phyloP scores from a whole-genome alignment of 306 rosid genomes.

The Ceratonia siliqua region DNA sequence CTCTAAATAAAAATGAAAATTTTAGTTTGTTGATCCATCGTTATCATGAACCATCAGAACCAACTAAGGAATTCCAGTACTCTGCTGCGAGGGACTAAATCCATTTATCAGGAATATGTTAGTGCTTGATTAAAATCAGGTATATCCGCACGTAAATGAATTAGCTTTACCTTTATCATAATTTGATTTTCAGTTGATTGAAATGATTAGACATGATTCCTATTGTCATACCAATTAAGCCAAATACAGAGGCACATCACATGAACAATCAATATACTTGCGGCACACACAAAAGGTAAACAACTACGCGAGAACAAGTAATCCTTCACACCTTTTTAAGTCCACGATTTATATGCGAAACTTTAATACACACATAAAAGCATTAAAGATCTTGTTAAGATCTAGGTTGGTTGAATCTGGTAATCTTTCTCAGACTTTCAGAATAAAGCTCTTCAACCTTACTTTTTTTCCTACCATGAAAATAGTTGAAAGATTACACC shows the following conservation, averaged over 20 bases:
- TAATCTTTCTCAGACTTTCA: not conserved
- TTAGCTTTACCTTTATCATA: not conserved
- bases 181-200: not conserved
- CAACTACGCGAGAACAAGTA: slow-evolving; percentile 24
- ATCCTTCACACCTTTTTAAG: not conserved
- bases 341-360: not conserved
- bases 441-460: not conserved
- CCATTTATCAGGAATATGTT: slow-evolving; percentile 6
- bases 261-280: slow-evolving; percentile 13
- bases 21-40: too few species aligned
- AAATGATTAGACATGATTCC: slow-evolving; percentile 48
- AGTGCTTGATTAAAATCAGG: not conserved
- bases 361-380: slow-evolving; percentile 13
- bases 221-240: slow-evolving; percentile 33
- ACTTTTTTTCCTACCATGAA: not conserved
- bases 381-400: slow-evolving; percentile 1
- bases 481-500: not conserved
- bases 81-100: not conserved
- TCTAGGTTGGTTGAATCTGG: not conserved
- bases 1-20: too few species aligned
- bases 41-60: too few species aligned
- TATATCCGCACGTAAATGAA: not conserved
- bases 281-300: slow-evolving; percentile 11
- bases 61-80: too few species aligned
- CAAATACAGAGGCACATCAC: slow-evolving; percentile 29